These are phyloP conservation scores for Mucor racemosus DNA, from an alignment of 371 early-diverging fungal genomes.

Conservation along the genomic window DNA sequence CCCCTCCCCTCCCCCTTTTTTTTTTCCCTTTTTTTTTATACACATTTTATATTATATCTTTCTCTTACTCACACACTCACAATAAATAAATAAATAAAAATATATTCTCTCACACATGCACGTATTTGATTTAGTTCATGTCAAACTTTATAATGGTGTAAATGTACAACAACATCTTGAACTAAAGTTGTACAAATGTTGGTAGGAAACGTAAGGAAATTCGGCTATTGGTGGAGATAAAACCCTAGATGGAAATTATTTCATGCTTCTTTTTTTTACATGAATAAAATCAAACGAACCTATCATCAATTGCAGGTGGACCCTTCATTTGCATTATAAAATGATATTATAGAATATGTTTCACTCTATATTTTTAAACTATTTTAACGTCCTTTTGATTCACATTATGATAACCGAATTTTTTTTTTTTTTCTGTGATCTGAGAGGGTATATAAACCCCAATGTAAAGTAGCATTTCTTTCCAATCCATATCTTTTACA, in stretches of 20 bases:
- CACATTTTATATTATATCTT: not conserved
- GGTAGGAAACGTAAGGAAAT: not conserved
- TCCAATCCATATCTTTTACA: not conserved
- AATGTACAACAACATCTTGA: too few species aligned
- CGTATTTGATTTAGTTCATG: not conserved
- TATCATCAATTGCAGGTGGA: not conserved
- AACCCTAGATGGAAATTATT: not conserved
- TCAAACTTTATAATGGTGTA: not conserved
- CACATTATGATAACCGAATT: conserved; percentile 2
- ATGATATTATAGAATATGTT: conserved; percentile 1
- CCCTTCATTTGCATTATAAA: conserved; percentile 1
- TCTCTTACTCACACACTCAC: not conserved
- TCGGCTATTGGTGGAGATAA: not conserved
- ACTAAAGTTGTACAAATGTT: not conserved
- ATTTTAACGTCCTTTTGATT: not conserved
- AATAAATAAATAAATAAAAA: not conserved
- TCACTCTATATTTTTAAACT: not conserved
- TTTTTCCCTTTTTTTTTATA: not conserved
- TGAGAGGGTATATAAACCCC: not conserved
- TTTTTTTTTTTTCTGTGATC: not conserved
- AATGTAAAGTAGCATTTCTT: not conserved
- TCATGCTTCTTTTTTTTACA: conserved; percentile 5
- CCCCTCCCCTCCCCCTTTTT: not conserved
- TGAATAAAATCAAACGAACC: conserved; percentile 3
- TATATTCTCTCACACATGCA: not conserved